phyloP scores from a whole-genome alignment of 805 yeast species.

The Wickerhamomyces chambardii region DNA sequence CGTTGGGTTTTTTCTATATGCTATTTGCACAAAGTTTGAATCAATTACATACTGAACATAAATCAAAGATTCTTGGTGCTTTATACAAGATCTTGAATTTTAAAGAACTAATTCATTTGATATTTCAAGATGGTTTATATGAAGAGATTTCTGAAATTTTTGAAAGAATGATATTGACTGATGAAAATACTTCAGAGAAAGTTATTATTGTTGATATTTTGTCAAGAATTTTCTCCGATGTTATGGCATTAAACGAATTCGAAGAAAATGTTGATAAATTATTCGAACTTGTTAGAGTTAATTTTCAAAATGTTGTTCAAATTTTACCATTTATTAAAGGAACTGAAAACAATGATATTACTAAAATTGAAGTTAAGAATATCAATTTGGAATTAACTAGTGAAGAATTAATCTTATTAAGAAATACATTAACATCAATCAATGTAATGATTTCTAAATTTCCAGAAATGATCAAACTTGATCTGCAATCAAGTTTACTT shows the following conservation, averaged over 20 bases:
- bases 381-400: constrained; percentile 10
- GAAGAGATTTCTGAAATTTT: constrained; percentile 69
- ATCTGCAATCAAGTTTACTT: constrained; percentile 62
- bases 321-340: constrained; percentile 51
- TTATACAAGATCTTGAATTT: constrained; percentile 49
- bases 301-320: constrained; percentile 51
- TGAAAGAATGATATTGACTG: constrained; percentile 60
- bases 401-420: constrained; percentile 32
- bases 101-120: constrained; percentile 43
- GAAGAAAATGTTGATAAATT: constrained; percentile 62
- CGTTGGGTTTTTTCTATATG: constrained; percentile 63
- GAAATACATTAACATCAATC: constrained; percentile 39
- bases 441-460: constrained; percentile 57
- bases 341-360: constrained; percentile 15
- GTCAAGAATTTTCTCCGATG: constrained; percentile 40
- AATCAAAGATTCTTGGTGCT: constrained; percentile 34
- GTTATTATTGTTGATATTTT: constrained; percentile 44
- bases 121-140: constrained; percentile 62
- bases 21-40: constrained; percentile 71
- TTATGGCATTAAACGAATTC: constrained; percentile 27
- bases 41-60: constrained; percentile 15
- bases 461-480: constrained; percentile 61
- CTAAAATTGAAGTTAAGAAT: constrained; percentile 1
- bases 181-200: constrained; percentile 37
- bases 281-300: constrained; percentile 71